phyloP scores from a whole-genome alignment of 495 filamentous ascomycete genomes.

The Delitschia confertaspora region DNA sequence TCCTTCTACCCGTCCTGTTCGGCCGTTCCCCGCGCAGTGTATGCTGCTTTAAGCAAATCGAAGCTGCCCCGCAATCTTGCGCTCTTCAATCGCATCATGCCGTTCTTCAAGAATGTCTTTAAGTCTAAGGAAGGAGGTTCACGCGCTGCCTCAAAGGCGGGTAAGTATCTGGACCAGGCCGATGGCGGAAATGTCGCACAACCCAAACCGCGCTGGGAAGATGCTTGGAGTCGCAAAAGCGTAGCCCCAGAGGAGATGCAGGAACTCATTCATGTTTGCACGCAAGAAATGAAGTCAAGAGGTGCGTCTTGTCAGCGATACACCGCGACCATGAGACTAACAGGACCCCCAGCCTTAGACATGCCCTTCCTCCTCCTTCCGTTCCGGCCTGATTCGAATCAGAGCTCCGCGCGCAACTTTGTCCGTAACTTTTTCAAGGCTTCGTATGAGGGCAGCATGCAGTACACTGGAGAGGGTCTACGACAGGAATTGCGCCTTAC shows the following conservation, averaged over 20 bases:
- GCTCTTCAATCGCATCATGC: constrained; percentile 24
- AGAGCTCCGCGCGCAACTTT: constrained; percentile 82
- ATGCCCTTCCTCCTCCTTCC: constrained; percentile 92
- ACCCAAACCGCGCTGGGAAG: constrained; percentile 72
- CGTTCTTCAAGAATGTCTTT: constrained; percentile 35
- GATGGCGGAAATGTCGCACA: constrained; percentile 41
- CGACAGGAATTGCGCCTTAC: constrained; percentile 83
- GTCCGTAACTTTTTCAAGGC: constrained; percentile 85
- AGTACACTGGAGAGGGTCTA: constrained; percentile 54
- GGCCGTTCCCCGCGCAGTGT: constrained; percentile 9
- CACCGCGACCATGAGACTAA: constrained; percentile 7
- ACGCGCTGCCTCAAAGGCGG: constrained; percentile 42
- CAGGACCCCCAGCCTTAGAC: constrained; percentile 55
- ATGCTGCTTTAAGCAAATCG: constrained; percentile 11
- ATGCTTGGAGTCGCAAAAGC: constrained; percentile 79
- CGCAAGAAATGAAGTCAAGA: constrained; percentile 85
- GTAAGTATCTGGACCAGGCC: constrained; percentile 46
- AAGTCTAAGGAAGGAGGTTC: constrained; percentile 33
- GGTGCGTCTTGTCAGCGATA: constrained; percentile 43
- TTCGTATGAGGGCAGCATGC: constrained; percentile 28
- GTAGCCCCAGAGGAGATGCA: constrained; percentile 87
- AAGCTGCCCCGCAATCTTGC: constrained; percentile 1
- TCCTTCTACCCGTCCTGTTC: constrained; percentile 1
- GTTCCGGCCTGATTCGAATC: constrained; percentile 85
- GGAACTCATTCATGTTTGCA: constrained; percentile 74